Percentiles rank a stretch among this genome's conserved stretches.
These are phyloP conservation scores for Sphenostylis stenocarpa DNA, from an alignment of 306 rosid genomes.

Conservation along the genomic window DNA sequence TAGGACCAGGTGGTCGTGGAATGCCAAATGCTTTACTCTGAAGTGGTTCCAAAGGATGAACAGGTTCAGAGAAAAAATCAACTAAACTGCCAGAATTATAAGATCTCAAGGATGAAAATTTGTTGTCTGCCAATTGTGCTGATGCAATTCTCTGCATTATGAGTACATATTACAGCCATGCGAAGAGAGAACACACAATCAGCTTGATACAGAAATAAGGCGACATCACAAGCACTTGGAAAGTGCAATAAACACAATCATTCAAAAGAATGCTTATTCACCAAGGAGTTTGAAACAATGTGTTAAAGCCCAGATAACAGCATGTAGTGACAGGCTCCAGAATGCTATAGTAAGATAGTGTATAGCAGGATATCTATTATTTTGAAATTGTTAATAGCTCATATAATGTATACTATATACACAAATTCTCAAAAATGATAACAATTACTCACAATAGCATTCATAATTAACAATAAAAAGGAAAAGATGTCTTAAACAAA, in stretches of 20 bases:
- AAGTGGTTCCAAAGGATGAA: constrained; percentile 44
- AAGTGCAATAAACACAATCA: constrained; percentile 4
- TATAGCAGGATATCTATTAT: too few relatives aligned
- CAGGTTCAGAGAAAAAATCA: constrained; percentile 49
- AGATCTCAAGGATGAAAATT: constrained; percentile 49
- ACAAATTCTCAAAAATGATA: too few relatives aligned
- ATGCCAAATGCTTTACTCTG: constrained; percentile 38
- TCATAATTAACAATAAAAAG: too few relatives aligned
- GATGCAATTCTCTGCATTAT: constrained; percentile 60
- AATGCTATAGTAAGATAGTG: too few relatives aligned
- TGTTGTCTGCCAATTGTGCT: constrained; percentile 52
- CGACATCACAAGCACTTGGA: constrained; percentile 28
- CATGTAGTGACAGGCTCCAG: background rate
- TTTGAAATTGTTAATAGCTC: too few relatives aligned
- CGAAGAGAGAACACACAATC: constrained; percentile 19
- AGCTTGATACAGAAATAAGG: constrained; percentile 19
- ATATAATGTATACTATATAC: too few relatives aligned
- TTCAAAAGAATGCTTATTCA: background rate
- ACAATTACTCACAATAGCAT: too few relatives aligned
- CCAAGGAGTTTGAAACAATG: background rate
- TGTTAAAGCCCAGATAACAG: background rate
- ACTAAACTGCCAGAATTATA: constrained; percentile 51
- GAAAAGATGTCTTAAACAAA: too few relatives aligned
- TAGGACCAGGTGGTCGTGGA: constrained; percentile 45
- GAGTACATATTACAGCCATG: constrained; percentile 30